These are phyloP conservation scores for Juglanconis sp. DNA, from an alignment of 2,329 filamentous ascomycete species.

Conservation along the genomic window DNA sequence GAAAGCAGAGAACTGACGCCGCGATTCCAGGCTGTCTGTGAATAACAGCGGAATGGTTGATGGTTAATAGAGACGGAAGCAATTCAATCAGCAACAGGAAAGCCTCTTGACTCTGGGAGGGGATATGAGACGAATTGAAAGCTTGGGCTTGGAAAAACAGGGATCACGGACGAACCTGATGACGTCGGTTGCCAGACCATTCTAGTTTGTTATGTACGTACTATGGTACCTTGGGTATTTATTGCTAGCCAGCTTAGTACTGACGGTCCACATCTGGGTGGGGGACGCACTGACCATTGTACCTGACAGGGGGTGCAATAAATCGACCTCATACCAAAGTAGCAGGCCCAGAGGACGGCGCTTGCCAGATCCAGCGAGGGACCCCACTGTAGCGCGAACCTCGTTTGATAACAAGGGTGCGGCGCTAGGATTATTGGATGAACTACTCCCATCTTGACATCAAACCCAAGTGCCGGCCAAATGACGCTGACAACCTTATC, in stretches of 20 bases:
- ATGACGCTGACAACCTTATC: no score
- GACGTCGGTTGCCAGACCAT: not conserved
- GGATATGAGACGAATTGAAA: not conserved
- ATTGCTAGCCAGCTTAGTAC: no score
- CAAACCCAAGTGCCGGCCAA: no score
- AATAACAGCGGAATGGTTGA: no score
- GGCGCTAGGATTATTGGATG: constrained; percentile 9
- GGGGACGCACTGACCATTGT: no score
- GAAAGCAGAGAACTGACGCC: no score
- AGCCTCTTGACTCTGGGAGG: not conserved
- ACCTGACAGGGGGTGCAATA: not conserved
- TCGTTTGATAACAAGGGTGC: constrained; percentile 1
- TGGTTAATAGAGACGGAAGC: no score
- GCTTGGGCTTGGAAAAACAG: not conserved
- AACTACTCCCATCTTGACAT: not conserved
- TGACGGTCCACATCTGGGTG: no score
- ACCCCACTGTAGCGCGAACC: constrained; percentile 1
- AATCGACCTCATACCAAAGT: not conserved
- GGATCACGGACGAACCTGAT: not conserved
- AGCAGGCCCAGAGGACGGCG: not conserved
- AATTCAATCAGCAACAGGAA: no score
- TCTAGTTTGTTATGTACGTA: no score
- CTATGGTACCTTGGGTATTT: no score
- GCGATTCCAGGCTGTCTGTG: no score
- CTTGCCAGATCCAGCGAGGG: not conserved